These are phyloP conservation scores for Rhytidhysteron rufulum DNA, from an alignment of 2,329 filamentous ascomycete genomes.

Conservation along the genomic window DNA sequence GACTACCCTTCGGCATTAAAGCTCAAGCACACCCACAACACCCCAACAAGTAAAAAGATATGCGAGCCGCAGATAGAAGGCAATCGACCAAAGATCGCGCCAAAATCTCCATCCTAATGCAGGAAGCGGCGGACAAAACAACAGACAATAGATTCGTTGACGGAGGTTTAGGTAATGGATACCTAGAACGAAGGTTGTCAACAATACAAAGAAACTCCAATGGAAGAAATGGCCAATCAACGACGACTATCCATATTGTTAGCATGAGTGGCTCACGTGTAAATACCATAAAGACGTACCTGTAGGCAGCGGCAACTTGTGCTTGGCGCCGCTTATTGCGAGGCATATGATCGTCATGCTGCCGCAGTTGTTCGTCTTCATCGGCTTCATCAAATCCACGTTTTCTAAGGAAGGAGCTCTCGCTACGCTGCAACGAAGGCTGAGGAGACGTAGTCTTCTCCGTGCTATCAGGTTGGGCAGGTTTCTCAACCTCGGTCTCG, in stretches of 20 bases:
- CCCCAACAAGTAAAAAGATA: too few relatives aligned
- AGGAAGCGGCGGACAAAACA: too few relatives aligned
- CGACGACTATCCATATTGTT: too few relatives aligned
- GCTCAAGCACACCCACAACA: neutral
- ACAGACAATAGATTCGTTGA: too few relatives aligned
- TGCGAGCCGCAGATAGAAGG: too few relatives aligned
- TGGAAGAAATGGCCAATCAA: too few relatives aligned
- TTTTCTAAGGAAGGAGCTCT: conserved; percentile 32
- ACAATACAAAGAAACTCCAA: too few relatives aligned
- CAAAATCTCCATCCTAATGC: too few relatives aligned
- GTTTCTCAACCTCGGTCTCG: conserved; percentile 19
- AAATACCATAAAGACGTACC: conserved; percentile 19
- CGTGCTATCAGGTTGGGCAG: conserved; percentile 2
- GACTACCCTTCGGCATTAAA: neutral
- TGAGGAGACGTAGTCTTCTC: conserved; percentile 9
- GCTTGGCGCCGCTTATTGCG: conserved; percentile 30
- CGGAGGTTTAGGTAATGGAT: too few relatives aligned
- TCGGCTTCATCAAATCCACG: conserved; percentile 35
- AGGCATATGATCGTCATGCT: conserved; percentile 33
- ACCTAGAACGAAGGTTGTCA: too few relatives aligned
- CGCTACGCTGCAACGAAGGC: conserved; percentile 21
- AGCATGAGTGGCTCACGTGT: too few relatives aligned
- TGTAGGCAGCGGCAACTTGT: conserved; percentile 32
- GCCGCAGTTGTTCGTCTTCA: conserved; percentile 24
- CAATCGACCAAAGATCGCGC: too few relatives aligned